These are phyloP conservation scores for Cladosporium sp. DNA, from an alignment of 2,329 filamentous ascomycete genomes.

Conservation along the genomic window DNA sequence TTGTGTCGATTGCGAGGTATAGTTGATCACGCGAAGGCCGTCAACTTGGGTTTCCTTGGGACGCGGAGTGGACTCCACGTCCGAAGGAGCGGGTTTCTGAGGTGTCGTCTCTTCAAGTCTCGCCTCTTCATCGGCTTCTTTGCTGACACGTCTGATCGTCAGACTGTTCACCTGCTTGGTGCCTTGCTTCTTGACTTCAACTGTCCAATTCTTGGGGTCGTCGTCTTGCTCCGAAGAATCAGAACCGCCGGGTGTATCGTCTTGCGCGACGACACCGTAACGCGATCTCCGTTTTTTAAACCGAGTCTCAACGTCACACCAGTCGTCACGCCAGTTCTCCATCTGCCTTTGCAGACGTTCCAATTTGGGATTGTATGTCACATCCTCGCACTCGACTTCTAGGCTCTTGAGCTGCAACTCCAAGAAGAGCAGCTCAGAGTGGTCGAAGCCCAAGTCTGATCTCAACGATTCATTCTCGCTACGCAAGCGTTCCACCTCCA, in stretches of 20 bases:
- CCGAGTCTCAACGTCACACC: conserved; percentile 31
- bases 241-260: conserved; percentile 13
- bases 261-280: conserved; percentile 23
- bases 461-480: conserved; percentile 36
- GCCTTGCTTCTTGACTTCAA: conserved; percentile 23
- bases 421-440: conserved; percentile 36
- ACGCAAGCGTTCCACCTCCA: conserved; percentile 29
- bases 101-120: conserved; percentile 4
- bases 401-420: conserved; percentile 37
- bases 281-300: conserved; percentile 27
- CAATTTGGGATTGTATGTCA: conserved; percentile 15
- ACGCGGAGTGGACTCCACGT: conserved; percentile 1
- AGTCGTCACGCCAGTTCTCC: conserved; percentile 34
- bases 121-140: conserved; percentile 13
- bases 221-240: conserved; percentile 12
- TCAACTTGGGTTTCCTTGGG: not conserved
- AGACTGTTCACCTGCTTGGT: conserved; percentile 24
- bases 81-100: not conserved
- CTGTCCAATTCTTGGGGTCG: conserved; percentile 21
- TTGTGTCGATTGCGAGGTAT: conserved; percentile 11
- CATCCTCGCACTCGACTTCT: conserved; percentile 29
- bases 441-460: conserved; percentile 35
- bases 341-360: conserved; percentile 23
- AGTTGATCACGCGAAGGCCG: not conserved
- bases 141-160: conserved; percentile 23